Evolutionary conservation across 805 yeast genomes (phyloP).

Genomic region (Candida ulmi): DNA sequence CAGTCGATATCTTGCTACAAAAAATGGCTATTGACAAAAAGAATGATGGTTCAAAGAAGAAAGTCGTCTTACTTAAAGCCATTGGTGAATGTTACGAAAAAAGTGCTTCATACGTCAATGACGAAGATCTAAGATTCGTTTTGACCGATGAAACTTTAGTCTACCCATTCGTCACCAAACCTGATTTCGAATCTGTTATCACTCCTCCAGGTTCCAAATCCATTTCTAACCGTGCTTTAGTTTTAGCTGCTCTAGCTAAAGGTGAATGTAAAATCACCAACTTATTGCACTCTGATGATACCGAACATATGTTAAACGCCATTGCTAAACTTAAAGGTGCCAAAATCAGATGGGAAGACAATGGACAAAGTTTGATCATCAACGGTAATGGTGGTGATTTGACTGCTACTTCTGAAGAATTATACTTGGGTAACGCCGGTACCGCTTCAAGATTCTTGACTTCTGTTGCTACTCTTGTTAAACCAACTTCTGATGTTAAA

Average conservation of each 20-base stretch:
- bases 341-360: slow-evolving; percentile 71
- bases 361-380: slow-evolving; percentile 84
- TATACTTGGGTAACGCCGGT: slow-evolving; percentile 95
- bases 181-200: slow-evolving; percentile 34
- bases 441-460: slow-evolving; percentile 95
- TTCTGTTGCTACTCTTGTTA: slow-evolving; percentile 83
- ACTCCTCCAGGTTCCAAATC: slow-evolving; percentile 97
- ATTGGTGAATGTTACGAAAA: slow-evolving; percentile 90
- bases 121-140: slow-evolving; percentile 74
- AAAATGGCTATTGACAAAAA: slow-evolving; percentile 97
- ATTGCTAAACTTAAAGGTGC: slow-evolving; percentile 79
- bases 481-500: slow-evolving; percentile 35
- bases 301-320: slow-evolving; percentile 90
- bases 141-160: slow-evolving; percentile 79
- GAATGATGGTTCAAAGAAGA: slow-evolving; percentile 88
- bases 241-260: slow-evolving; percentile 84
- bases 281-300: slow-evolving; percentile 92
- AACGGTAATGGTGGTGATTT: slow-evolving; percentile 81
- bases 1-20: slow-evolving; percentile 65
- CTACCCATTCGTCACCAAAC: slow-evolving; percentile 39
- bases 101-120: slow-evolving; percentile 79
- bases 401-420: slow-evolving; percentile 54
- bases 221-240: slow-evolving; percentile 89
- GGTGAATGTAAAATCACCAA: slow-evolving; percentile 83
- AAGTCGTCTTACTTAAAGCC: slow-evolving; percentile 73